Evolutionary conservation across 305 asterid genomes (phyloP), one percentile per base, ranked within the genome.

Genomic region (Plantago coronopus): DNA sequence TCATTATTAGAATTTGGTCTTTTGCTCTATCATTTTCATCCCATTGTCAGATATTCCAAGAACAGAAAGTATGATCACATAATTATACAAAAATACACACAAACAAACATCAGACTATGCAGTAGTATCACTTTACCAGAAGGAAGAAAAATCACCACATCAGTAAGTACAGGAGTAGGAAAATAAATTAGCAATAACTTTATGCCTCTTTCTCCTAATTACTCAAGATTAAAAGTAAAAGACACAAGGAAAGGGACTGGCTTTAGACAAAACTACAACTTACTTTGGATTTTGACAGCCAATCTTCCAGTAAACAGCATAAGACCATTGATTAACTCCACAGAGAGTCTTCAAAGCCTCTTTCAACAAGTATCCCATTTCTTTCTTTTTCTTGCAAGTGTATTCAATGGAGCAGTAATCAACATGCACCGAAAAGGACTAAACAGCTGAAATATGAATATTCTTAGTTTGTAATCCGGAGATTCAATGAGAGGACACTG

Each of bases 301-400:
- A 29, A 83, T 64, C 72, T 83, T 83, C 91, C 91, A 83, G 61
- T 81, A 83, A 77, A 77, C 84, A 56, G 94, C 91, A 75, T 85
- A 85, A 68, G 81, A 78, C 94, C 94, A 85, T 59, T 79, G 86
- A 74, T 81, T 79, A 47, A 83, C 83, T 66, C 88, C 90, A 79
- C 94, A 85, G 0, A 85, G 79, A 64, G 81, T 78, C 83, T 85
- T 81, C 79, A 85, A 74, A 62, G 81, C 84, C 69, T 85, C 91
- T 75, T 85, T 85, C 74, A 83, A 65, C 79, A 81, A 63, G 76
- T 77, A 81, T 69, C 94, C 88, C 94, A 85, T 85, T 59, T 59
- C 43, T 48, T 7, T 45, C 14, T 54, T 5, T 48, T 7, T 45
- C 14, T 54, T 5, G 57, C 57, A 53, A 22, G 27, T 51, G 59